Percentiles rank a stretch among this genome's conserved stretches.
Evolutionary conservation across 345 rosid genomes (phyloP).

Genomic region (Leavenworthia alabamica): DNA sequence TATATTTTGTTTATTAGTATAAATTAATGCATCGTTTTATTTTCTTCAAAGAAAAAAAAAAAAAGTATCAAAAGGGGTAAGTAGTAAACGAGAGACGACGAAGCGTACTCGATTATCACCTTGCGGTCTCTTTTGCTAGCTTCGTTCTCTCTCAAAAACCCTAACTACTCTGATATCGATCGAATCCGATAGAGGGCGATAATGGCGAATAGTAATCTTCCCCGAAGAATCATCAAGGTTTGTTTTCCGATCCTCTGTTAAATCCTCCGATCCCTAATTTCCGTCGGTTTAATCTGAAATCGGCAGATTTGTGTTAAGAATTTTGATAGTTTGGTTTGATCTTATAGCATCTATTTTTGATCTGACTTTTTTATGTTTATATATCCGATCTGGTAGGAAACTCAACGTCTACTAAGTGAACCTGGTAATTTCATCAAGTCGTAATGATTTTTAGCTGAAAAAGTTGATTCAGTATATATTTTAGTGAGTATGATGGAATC

Average conservation of each 20-base stretch:
- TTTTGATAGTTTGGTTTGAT: not conserved
- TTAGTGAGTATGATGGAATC: too few species aligned
- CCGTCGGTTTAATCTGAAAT: conserved; percentile 2
- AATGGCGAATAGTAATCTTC: conserved; percentile 98
- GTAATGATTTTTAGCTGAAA: too few species aligned
- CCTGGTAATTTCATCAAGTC: conserved; percentile 71
- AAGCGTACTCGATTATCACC: conserved; percentile 16
- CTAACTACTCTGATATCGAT: conserved; percentile 11
- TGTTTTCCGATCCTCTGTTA: conserved; percentile 14
- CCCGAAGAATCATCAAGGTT: conserved; percentile 98
- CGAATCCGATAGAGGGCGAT: conserved; percentile 6
- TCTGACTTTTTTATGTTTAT: conserved; percentile 10
- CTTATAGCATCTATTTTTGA: not conserved
- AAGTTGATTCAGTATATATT: too few species aligned
- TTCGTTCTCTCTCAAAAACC: conserved; percentile 23
- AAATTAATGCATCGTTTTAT: not conserved
- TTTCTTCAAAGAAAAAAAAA: not conserved
- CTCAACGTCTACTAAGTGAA: conserved; percentile 98
- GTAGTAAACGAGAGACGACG: conserved; percentile 20
- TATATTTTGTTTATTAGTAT: too few species aligned
- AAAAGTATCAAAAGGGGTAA: conserved; percentile 6
- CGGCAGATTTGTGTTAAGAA: too few species aligned
- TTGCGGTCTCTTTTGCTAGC: not conserved
- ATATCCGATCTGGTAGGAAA: conserved; percentile 57
- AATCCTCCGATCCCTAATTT: conserved; percentile 7